Percentiles rank a stretch among this genome's conserved stretches.
These are phyloP conservation scores for Ustilago sp. DNA, from an alignment of 1,284 basidiomycete species.

Conservation along the genomic window DNA sequence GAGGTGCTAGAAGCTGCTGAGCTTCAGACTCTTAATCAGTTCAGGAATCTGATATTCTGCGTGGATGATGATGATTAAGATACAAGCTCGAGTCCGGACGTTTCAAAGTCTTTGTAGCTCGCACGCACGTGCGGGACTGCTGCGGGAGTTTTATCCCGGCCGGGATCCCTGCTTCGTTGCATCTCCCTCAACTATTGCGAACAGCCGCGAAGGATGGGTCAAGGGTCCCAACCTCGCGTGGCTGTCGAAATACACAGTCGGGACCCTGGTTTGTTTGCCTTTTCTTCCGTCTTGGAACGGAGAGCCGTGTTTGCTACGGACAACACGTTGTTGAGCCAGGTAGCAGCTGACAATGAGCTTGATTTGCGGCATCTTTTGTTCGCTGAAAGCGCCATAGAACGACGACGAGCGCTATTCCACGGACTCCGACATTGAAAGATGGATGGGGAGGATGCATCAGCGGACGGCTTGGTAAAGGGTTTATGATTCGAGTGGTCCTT, in stretches of 20 bases:
- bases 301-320: neutral
- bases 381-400: neutral
- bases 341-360: too few species aligned
- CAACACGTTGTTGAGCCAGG: too few species aligned
- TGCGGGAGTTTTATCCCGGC: too few species aligned
- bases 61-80: too few species aligned
- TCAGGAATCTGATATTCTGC: too few species aligned
- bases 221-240: conserved; percentile 15
- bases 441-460: neutral
- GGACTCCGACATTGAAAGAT: neutral
- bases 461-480: neutral
- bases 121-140: too few species aligned
- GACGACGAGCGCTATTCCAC: neutral
- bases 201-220: neutral
- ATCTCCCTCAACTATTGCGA: too few species aligned
- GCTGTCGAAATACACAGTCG: neutral
- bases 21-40: too few species aligned
- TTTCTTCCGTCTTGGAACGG: neutral
- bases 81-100: too few species aligned
- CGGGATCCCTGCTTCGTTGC: too few species aligned
- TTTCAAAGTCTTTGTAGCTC: too few species aligned
- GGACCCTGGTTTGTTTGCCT: neutral
- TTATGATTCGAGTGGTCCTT: neutral
- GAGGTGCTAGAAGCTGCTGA: too few species aligned
- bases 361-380: neutral